Evolutionary conservation across 176 grass and related monocot species (phyloP).

Genomic region (Zoysia japonica): DNA sequence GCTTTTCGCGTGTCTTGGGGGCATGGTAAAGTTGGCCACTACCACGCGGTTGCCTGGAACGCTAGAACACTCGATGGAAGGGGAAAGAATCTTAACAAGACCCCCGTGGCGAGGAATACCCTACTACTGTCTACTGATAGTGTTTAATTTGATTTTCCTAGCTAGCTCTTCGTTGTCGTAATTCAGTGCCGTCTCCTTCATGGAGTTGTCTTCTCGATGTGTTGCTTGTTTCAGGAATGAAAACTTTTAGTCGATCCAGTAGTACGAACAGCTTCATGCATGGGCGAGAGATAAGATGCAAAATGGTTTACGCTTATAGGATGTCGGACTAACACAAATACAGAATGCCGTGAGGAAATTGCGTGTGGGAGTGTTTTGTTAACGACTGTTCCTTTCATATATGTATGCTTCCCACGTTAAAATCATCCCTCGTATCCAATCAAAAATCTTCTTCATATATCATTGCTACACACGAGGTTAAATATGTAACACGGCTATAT

Average conservation of each 20-base stretch:
- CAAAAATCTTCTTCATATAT: background rate
- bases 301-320: background rate
- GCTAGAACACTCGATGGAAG: slow-evolving; percentile 23
- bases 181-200: slow-evolving; percentile 28
- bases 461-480: background rate
- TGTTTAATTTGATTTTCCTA: background rate
- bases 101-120: slow-evolving; percentile 8
- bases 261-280: background rate
- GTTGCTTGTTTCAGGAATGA: slow-evolving; percentile 26
- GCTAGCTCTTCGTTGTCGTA: slow-evolving; percentile 3
- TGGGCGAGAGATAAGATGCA: background rate
- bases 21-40: slow-evolving; percentile 24
- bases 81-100: slow-evolving; percentile 42
- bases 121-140: background rate
- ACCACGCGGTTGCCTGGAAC: slow-evolving; percentile 26
- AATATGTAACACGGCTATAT: background rate
- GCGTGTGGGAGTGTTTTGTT: background rate
- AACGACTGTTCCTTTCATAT: too few species aligned
- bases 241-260: slow-evolving; percentile 25
- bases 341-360: background rate
- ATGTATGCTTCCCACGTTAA: too few species aligned
- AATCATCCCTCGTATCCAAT: too few species aligned
- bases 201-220: slow-evolving; percentile 6
- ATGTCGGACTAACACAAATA: background rate
- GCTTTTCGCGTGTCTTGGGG: slow-evolving; percentile 4